Conservation (phyloP, 805 yeast species). For the Barnettozyma sucrosica region DNA sequence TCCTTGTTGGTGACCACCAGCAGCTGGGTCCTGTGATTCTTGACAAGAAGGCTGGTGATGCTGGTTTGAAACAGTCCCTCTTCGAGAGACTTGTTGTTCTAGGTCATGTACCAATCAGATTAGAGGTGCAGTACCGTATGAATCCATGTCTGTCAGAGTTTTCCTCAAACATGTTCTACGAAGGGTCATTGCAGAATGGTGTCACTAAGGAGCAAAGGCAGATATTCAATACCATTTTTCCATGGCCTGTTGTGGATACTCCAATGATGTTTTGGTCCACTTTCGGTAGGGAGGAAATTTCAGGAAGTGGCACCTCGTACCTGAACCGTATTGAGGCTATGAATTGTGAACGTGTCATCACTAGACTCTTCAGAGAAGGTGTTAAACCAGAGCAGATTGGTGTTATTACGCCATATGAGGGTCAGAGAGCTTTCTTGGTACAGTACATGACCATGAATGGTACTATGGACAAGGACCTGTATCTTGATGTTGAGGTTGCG, state of each 20-base stretch:
- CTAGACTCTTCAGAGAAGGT: slow-evolving; percentile 70
- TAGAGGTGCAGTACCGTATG: slow-evolving; percentile 95
- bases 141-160: slow-evolving; percentile 83
- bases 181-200: slow-evolving; percentile 88
- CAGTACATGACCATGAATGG: slow-evolving; percentile 76
- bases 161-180: slow-evolving; percentile 87
- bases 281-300: slow-evolving; percentile 83
- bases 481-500: slow-evolving; percentile 75
- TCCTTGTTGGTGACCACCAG: slow-evolving; percentile 92
- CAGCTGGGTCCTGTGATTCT: slow-evolving; percentile 90
- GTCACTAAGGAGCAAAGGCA: slow-evolving; percentile 72
- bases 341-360: slow-evolving; percentile 76
- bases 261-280: slow-evolving; percentile 98
- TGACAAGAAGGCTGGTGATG: slow-evolving; percentile 74
- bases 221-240: slow-evolving; percentile 52
- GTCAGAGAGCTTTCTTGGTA: slow-evolving; percentile 77
- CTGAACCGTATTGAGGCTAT: slow-evolving; percentile 85
- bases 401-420: slow-evolving; percentile 91
- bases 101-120: slow-evolving; percentile 78
- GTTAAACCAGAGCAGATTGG: slow-evolving; percentile 80
- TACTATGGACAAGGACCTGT: slow-evolving; percentile 56
- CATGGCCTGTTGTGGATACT: slow-evolving; percentile 81
- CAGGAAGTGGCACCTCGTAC: slow-evolving; percentile 74
- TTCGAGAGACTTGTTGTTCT: slow-evolving; percentile 80
- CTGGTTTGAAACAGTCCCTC: slow-evolving; percentile 80